These are phyloP conservation scores for Candida anutae DNA, from an alignment of 1,139 yeast genomes.

Conservation along the genomic window DNA sequence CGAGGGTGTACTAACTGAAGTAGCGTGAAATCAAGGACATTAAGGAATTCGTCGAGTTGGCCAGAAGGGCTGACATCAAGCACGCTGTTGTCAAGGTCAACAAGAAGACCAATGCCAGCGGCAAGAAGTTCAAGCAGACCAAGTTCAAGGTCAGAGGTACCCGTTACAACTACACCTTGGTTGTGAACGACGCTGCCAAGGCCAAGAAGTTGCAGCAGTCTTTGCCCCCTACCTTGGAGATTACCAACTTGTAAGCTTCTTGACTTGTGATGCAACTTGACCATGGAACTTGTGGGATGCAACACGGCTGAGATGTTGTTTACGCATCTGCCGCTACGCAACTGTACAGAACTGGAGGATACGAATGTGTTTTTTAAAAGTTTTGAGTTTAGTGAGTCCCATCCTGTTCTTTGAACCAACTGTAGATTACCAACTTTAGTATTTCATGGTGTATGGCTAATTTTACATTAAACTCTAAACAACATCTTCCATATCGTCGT, in stretches of 20 bases:
- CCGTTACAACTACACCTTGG: constrained; percentile 90
- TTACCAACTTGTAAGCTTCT: constrained; percentile 52
- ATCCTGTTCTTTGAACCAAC: too few species aligned
- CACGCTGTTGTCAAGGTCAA: constrained; percentile 86
- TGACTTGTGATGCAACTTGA: too few species aligned
- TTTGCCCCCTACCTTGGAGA: constrained; percentile 89
- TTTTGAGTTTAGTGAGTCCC: too few species aligned
- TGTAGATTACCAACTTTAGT: background rate
- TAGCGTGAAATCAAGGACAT: constrained; percentile 80
- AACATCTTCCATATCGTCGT: constrained; percentile 41
- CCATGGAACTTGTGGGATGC: too few species aligned
- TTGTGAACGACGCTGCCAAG: constrained; percentile 93
- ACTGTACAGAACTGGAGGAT: too few species aligned
- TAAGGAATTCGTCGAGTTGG: constrained; percentile 95
- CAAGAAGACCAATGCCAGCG: constrained; percentile 79
- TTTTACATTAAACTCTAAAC: constrained; percentile 12
- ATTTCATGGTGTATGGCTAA: constrained; percentile 8
- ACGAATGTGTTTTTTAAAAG: too few species aligned
- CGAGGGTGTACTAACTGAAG: background rate
- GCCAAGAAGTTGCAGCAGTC: constrained; percentile 98
- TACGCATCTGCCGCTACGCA: too few species aligned
- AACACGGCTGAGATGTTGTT: too few species aligned
- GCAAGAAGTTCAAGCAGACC: constrained; percentile 86
- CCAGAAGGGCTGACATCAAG: constrained; percentile 95
- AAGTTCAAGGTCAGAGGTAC: constrained; percentile 99